A percentile compares a stretch with the other conserved stretches of the same genome.
Conservation (phyloP, 2,329 filamentous ascomycete species). For the Penicillium decumbens region DNA sequence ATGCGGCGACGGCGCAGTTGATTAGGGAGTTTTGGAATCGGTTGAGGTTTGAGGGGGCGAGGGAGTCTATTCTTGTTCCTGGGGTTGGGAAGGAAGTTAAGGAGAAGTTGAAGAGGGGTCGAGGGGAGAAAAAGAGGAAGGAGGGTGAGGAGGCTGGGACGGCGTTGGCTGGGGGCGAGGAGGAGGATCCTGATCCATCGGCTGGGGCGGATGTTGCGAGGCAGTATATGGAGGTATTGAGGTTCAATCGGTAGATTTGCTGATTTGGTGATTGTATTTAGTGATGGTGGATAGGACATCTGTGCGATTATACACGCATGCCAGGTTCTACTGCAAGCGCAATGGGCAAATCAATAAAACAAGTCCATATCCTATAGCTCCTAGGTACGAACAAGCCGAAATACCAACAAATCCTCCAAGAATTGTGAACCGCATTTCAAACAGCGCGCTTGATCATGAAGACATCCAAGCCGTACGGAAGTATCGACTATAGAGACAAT, state of each 20-base stretch:
- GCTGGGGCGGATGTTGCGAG: conserved; percentile 41
- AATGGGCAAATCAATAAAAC: not conserved
- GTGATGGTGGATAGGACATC: not conserved
- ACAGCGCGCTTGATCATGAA: conserved; percentile 24
- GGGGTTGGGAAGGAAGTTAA: conserved; percentile 39
- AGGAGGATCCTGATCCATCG: conserved; percentile 33
- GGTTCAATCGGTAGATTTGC: conserved; percentile 36
- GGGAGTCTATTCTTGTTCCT: conserved; percentile 41
- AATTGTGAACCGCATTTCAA: conserved; percentile 19
- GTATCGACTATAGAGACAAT: conserved; percentile 28
- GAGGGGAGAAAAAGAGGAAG: conserved; percentile 16
- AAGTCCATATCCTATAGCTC: conserved; percentile 11
- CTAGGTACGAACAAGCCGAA: conserved; percentile 10
- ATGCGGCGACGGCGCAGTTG: conserved; percentile 30
- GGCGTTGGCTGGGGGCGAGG: conserved; percentile 6
- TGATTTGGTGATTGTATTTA: no score
- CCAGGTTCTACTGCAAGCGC: not conserved
- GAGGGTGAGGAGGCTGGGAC: conserved; percentile 8
- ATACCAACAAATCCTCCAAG: conserved; percentile 7
- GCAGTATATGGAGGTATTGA: conserved; percentile 45
- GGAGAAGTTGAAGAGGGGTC: conserved; percentile 24
- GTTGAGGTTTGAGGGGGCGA: conserved; percentile 35
- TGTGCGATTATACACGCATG: not conserved
- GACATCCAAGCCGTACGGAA: conserved; percentile 20
- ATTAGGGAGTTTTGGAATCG: conserved; percentile 42